phyloP scores from a whole-genome alignment of 495 filamentous ascomycete species.

The Trichoderma parareesei region DNA sequence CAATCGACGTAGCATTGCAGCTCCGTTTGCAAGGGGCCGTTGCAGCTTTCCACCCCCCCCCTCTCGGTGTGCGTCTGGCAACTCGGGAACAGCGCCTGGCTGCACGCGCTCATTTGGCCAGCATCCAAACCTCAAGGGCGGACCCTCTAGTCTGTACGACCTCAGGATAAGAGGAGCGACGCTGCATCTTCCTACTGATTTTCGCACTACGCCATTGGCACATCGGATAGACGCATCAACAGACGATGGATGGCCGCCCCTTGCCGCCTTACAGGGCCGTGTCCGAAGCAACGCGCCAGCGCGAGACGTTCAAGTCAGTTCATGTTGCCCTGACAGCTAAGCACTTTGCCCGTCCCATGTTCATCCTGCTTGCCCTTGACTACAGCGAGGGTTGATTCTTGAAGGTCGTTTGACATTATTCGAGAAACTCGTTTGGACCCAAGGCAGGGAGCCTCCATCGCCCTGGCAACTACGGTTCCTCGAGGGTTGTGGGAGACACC shows the following conservation, averaged over 20 bases:
- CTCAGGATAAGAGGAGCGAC: background rate
- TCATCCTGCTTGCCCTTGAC: background rate
- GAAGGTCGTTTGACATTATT: background rate
- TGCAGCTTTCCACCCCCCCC: background rate
- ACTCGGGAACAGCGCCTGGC: background rate
- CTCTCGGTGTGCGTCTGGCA: background rate
- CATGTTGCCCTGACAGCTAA: background rate
- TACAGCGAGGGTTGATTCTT: too few relatives aligned
- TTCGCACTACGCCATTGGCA: background rate
- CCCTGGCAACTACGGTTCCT: background rate
- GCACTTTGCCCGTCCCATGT: background rate
- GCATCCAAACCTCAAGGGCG: background rate
- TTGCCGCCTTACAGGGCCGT: constrained; percentile 11
- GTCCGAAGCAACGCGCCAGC: constrained; percentile 22
- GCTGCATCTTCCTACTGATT: background rate
- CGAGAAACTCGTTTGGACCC: background rate
- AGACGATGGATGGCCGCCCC: constrained; percentile 11
- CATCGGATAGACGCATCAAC: background rate
- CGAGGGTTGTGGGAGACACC: background rate
- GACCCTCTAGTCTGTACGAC: background rate
- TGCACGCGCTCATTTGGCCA: background rate
- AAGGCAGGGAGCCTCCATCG: background rate
- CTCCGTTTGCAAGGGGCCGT: background rate
- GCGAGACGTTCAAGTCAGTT: constrained; percentile 27
- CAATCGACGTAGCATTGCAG: background rate